A percentile compares a stretch with the other conserved stretches of the same genome.
phyloP scores from a whole-genome alignment of 306 rosid genomes.

The Cucurbita maxima region DNA sequence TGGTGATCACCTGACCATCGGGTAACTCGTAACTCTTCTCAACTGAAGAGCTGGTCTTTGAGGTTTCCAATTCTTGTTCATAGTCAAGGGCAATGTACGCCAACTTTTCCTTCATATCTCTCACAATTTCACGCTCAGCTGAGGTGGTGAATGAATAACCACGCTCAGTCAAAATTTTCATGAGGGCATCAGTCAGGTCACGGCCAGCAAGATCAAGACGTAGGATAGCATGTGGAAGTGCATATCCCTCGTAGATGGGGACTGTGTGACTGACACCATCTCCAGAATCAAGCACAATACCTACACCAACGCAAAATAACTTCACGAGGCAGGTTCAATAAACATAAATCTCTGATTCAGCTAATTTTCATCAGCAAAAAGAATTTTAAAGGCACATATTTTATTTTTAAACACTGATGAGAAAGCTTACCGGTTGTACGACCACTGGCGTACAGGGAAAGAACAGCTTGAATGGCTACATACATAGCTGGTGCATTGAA shows the following conservation, averaged over 20 bases:
- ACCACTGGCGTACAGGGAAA: constrained; percentile 80
- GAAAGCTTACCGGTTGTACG: constrained; percentile 64
- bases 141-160: constrained; percentile 71
- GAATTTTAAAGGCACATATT: neutral
- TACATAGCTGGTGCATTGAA: constrained; percentile 72
- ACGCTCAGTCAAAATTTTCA: constrained; percentile 74
- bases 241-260: constrained; percentile 25
- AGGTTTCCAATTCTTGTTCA: constrained; percentile 61
- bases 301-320: constrained; percentile 5
- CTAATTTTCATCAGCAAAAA: neutral
- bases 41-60: constrained; percentile 66
- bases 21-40: constrained; percentile 62
- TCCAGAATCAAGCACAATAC: constrained; percentile 26
- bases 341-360: neutral
- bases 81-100: constrained; percentile 68
- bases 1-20: constrained; percentile 31
- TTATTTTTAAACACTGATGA: neutral
- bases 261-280: constrained; percentile 30
- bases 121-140: constrained; percentile 78
- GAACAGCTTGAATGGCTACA: constrained; percentile 65
- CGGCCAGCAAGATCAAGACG: constrained; percentile 80
- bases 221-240: constrained; percentile 33
- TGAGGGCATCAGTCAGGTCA: constrained; percentile 63
- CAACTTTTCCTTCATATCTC: constrained; percentile 39
- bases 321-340: neutral